Evolutionary conservation across 768 basidiomycete species (phyloP).

Genomic region (Infundibulicybe gibba): DNA sequence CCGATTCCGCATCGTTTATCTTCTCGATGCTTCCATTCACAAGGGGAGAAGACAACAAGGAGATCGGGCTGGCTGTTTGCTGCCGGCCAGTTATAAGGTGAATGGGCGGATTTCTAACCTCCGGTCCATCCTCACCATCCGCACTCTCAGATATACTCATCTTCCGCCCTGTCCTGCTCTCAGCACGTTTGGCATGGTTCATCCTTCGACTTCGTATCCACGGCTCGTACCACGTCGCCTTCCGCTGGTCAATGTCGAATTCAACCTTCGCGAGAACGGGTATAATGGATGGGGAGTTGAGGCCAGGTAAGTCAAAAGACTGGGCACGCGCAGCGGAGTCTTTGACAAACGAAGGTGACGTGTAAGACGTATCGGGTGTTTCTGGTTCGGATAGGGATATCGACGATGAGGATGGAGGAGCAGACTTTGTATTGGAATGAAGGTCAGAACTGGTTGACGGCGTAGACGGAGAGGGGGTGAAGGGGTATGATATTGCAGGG

Average conservation of each 20-base stretch:
- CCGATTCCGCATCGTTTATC: slow-evolving; percentile 9
- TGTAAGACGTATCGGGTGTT: slow-evolving; percentile 53
- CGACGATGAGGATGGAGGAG: slow-evolving; percentile 42
- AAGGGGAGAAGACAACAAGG: slow-evolving; percentile 17
- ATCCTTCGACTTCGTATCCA: slow-evolving; percentile 68
- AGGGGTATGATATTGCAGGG: slow-evolving; percentile 27
- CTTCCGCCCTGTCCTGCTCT: slow-evolving; percentile 30
- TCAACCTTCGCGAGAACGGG: slow-evolving; percentile 93
- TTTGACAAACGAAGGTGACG: slow-evolving; percentile 21
- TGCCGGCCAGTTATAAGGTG: slow-evolving; percentile 51
- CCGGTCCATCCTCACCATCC: slow-evolving; percentile 15
- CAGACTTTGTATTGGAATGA: slow-evolving; percentile 44
- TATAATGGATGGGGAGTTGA: slow-evolving; percentile 60
- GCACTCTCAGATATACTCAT: slow-evolving; percentile 12
- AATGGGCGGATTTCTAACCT: slow-evolving; percentile 33
- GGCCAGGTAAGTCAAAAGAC: slow-evolving; percentile 63
- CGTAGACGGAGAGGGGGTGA: slow-evolving; percentile 48
- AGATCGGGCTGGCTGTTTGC: slow-evolving; percentile 33
- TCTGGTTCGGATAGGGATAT: slow-evolving; percentile 38
- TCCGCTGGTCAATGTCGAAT: slow-evolving; percentile 84
- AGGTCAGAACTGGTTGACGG: slow-evolving; percentile 51
- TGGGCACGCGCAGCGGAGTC: slow-evolving; percentile 35
- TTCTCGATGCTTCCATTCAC: slow-evolving; percentile 3
- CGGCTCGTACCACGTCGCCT: slow-evolving; percentile 82
- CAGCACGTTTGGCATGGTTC: slow-evolving; percentile 57